A percentile compares a stretch with the other conserved stretches of the same genome.
phyloP scores from a whole-genome alignment of 2,329 filamentous ascomycete species.

The Emmonsiellopsis sp. region DNA sequence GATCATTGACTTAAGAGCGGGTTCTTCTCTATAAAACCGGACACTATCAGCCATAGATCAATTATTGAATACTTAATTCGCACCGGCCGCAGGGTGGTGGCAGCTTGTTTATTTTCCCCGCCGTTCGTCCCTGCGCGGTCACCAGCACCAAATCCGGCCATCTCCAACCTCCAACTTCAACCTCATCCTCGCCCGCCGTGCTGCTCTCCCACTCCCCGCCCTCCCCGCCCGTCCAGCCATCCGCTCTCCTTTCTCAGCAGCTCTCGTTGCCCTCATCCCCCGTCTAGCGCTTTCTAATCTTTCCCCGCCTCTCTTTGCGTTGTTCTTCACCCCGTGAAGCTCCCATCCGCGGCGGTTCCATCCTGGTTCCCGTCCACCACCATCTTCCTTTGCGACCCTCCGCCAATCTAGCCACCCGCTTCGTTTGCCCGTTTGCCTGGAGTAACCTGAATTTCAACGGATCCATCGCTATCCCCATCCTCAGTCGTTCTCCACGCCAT shows the following conservation, averaged over 20 bases:
- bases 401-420: neutral
- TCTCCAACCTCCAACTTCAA: neutral
- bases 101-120: neutral
- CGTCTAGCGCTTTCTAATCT: slow-evolving; percentile 7
- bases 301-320: slow-evolving; percentile 7
- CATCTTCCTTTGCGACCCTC: neutral
- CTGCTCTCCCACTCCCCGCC: slow-evolving; percentile 9
- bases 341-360: slow-evolving; percentile 1
- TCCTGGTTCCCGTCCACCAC: slow-evolving; percentile 3
- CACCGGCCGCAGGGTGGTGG: neutral
- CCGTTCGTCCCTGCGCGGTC: neutral
- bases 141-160: neutral
- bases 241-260: slow-evolving; percentile 6
- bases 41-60: neutral
- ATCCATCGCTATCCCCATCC: neutral
- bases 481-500: neutral
- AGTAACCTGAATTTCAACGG: neutral
- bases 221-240: neutral
- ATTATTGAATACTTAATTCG: neutral
- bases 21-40: neutral
- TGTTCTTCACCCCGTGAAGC: slow-evolving; percentile 9
- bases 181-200: neutral
- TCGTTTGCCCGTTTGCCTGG: neutral
- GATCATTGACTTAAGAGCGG: no score
- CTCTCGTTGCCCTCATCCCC: slow-evolving; percentile 1